Percentiles rank a stretch among this genome's conserved stretches.
phyloP scores from a whole-genome alignment of 2,329 filamentous ascomycete species.

The Fusarium bulbicola region DNA sequence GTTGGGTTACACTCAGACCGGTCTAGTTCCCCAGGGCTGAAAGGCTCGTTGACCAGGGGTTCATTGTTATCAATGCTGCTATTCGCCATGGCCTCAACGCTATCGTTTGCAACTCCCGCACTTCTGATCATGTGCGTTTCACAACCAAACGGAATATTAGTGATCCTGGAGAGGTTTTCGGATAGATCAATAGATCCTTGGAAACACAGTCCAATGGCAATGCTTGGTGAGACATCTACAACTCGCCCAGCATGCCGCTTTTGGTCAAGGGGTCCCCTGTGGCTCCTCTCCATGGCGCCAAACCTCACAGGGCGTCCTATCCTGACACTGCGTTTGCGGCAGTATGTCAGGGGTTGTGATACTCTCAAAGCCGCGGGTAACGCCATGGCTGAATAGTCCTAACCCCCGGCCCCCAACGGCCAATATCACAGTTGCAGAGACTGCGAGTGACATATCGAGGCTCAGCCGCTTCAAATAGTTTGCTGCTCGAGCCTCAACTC shows the following conservation, averaged over 20 bases:
- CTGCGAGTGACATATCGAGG: conserved; percentile 8
- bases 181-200: neutral
- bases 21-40: conserved; percentile 37
- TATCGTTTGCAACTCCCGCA: conserved; percentile 4
- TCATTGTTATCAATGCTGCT: neutral
- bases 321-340: neutral
- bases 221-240: neutral
- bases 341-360: conserved; percentile 12
- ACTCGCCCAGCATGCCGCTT: conserved; percentile 28
- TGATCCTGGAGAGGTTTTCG: neutral
- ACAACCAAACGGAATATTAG: neutral
- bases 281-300: conserved; percentile 8
- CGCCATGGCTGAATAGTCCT: conserved; percentile 25
- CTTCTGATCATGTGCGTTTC: conserved; percentile 14
- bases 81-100: neutral
- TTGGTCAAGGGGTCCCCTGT: neutral
- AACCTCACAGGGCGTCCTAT: conserved; percentile 17
- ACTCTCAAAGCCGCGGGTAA: neutral
- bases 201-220: neutral
- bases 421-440: conserved; percentile 3
- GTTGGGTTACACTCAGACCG: conserved; percentile 22
- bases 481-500: neutral
- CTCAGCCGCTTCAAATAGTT: conserved; percentile 24
- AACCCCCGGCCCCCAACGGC: neutral
- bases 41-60: conserved; percentile 16